Evolutionary conservation across 768 basidiomycete species (phyloP).

Genomic region (Cubamyces sp.): DNA sequence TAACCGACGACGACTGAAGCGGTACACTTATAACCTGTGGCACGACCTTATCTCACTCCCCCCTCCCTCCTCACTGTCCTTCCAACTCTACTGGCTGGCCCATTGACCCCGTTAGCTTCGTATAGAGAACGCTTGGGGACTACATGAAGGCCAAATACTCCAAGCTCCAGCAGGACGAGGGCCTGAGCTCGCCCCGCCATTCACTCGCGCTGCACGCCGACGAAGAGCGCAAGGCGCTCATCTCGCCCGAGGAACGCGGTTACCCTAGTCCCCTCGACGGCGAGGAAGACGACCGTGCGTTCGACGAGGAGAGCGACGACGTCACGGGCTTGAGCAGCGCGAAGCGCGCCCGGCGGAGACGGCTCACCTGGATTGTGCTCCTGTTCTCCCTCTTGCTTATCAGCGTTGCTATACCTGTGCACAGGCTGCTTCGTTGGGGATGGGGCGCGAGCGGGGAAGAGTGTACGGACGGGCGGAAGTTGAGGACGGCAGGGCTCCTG

Average conservation of each 20-base stretch:
- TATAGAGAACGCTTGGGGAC: too few species aligned
- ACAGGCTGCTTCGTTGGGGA: slow-evolving; percentile 2
- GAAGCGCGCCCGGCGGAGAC: background rate
- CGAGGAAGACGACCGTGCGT: background rate
- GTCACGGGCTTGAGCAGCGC: background rate
- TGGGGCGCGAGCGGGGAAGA: background rate
- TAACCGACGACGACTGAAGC: background rate
- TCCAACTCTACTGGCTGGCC: background rate
- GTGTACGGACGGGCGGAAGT: background rate
- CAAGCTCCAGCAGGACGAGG: background rate
- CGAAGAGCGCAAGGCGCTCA: slow-evolving; percentile 27
- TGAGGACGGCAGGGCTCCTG: slow-evolving; percentile 45
- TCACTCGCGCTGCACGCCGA: slow-evolving; percentile 13
- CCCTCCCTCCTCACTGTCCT: background rate
- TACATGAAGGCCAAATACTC: slow-evolving; percentile 17
- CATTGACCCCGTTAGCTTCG: background rate
- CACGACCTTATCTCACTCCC: background rate
- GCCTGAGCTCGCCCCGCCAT: background rate
- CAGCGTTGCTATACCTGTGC: slow-evolving; percentile 16
- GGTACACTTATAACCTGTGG: background rate
- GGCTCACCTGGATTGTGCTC: slow-evolving; percentile 17
- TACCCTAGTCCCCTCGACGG: background rate
- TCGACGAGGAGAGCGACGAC: slow-evolving; percentile 20
- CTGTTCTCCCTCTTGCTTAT: slow-evolving; percentile 23
- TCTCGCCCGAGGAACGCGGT: slow-evolving; percentile 13